Conservation (phyloP, 176 grass and related monocot species). For the Neostapfia colusana region DNA sequence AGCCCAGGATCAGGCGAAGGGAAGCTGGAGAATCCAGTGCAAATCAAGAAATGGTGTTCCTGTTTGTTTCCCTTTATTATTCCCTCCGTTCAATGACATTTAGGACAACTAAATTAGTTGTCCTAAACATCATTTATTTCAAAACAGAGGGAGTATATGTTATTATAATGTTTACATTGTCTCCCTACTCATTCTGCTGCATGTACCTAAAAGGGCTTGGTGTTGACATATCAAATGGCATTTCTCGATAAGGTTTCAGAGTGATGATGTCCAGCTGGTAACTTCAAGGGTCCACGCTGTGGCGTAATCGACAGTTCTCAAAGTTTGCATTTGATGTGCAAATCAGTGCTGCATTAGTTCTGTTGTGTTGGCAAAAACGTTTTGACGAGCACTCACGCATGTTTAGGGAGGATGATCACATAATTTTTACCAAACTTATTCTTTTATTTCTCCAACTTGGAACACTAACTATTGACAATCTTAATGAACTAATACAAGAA, state of each 20-base stretch:
- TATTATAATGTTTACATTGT: neutral
- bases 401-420: no score
- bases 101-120: no score
- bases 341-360: neutral
- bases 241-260: neutral
- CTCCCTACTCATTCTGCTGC: neutral
- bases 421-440: no score
- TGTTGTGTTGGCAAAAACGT: neutral
- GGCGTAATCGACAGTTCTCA: no score
- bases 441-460: conserved; percentile 35
- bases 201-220: neutral
- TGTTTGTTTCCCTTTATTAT: no score
- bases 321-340: neutral
- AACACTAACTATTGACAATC: conserved; percentile 44
- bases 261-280: neutral
- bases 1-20: conserved; percentile 14
- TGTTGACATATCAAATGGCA: neutral
- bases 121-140: no score
- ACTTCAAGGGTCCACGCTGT: neutral
- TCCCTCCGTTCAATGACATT: no score
- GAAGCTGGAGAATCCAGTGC: conserved; percentile 17
- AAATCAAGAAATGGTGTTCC: conserved; percentile 6
- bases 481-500: conserved; percentile 46
- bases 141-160: no score
- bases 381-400: neutral